Evolutionary conservation across 257 asterid species (phyloP), one percentile per base, ranked within the genome.

Genomic region (Ilex aquifolium): DNA sequence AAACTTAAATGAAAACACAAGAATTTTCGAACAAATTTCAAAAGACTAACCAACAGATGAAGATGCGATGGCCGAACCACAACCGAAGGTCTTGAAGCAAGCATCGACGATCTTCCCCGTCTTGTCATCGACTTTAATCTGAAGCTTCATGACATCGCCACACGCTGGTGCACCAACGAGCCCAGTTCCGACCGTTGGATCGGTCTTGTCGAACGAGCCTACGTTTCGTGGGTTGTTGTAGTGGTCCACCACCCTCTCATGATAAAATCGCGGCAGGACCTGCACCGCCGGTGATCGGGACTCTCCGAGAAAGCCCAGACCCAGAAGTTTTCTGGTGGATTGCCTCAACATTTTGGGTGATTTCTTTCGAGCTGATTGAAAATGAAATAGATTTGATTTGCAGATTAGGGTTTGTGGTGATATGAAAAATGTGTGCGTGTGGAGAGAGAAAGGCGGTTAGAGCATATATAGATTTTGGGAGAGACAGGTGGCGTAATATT

Each of bases 141-240:
- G 96, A 60, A 91, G 74, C 65, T 91, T 91, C 96, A 88, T 91
- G 60, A 91, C 98, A 69, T 91, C 98, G 5, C 98, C 98, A 44
- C 98, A 91, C 6, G 98, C 98, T 30, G 96, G 98, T 2, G 98
- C 98, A 5, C 96, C 96, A 13, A 91, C 96, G 32, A 91, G 88
- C 4, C 96, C 98, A 55, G 95, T 88, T 16, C 98, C 96, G 17
- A 88, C 95, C 31, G 68, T 52, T 0, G 92, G 85, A 44, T 91
- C 96, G 72, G 62, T 85, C 79, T 88, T 88, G 56, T 88, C 95
- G 75, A 88, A 88, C 5, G 98, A 80, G 2, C 98, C 98, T 27
- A 91, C 93, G 72, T 91, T 91, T 62, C 98, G 80, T 2, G 98
- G 98, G 72, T 91, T 88, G 69, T 85, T 72, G 88, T 88, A 91